phyloP scores from a whole-genome alignment of 306 rosid genomes.

The Inga oerstediana region DNA sequence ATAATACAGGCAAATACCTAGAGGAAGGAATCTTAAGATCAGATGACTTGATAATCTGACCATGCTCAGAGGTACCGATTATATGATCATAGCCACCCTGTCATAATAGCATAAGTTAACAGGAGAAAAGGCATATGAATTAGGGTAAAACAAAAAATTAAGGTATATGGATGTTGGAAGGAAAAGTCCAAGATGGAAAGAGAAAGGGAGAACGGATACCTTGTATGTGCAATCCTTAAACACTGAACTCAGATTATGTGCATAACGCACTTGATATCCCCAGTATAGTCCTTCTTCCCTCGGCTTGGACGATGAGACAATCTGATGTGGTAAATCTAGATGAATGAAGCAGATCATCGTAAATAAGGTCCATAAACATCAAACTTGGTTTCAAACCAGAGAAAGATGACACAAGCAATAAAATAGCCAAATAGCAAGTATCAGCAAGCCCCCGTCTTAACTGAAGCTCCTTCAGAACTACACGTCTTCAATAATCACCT shows the following conservation, averaged over 20 bases:
- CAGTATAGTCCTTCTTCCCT: slow-evolving; percentile 87
- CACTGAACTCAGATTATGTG: slow-evolving; percentile 72
- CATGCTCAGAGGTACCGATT: slow-evolving; percentile 98
- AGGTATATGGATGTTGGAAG: neutral
- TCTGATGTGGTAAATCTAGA: slow-evolving; percentile 62
- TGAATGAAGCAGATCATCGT: slow-evolving; percentile 31
- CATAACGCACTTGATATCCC: slow-evolving; percentile 97
- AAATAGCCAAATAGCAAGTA: slow-evolving; percentile 17
- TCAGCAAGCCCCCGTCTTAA: slow-evolving; percentile 7
- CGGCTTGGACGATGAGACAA: slow-evolving; percentile 77
- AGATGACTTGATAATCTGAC: slow-evolving; percentile 65
- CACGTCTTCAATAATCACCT: slow-evolving; percentile 1
- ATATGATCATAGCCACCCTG: slow-evolving; percentile 94
- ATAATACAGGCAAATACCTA: slow-evolving; percentile 53
- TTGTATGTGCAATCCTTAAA: slow-evolving; percentile 63
- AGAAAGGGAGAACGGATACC: slow-evolving; percentile 47
- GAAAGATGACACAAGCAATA: slow-evolving; percentile 1
- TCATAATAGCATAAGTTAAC: slow-evolving; percentile 23
- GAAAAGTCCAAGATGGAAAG: neutral
- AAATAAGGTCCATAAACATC: slow-evolving; percentile 33
- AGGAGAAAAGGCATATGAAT: slow-evolving; percentile 9
- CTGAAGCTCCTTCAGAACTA: neutral
- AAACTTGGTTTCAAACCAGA: neutral
- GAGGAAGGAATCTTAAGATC: slow-evolving; percentile 77
- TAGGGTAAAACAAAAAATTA: slow-evolving; percentile 8